Conservation (phyloP, 192 early-diverging fungal species). For the Backusella parvicylindrica region DNA sequence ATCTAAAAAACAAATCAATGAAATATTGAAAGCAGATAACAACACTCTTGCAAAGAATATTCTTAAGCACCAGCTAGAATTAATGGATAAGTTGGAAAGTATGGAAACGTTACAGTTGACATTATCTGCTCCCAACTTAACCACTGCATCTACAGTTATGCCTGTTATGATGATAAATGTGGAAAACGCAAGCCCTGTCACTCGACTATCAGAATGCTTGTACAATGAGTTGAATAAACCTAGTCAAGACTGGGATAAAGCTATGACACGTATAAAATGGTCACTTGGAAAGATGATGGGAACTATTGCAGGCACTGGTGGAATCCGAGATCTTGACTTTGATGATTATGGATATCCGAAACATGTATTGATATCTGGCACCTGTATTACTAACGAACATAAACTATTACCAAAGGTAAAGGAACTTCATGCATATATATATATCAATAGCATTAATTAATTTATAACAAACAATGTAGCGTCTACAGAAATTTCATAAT, state of each 20-base stretch:
- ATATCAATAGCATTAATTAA: background rate
- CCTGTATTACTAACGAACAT: slow-evolving; percentile 6
- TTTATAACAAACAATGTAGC: background rate
- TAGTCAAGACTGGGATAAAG: background rate
- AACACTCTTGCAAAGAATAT: background rate
- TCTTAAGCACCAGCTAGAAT: background rate
- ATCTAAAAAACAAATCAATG: background rate
- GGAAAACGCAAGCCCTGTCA: background rate
- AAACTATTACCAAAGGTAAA: slow-evolving; percentile 7
- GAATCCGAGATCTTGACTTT: background rate
- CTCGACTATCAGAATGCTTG: background rate
- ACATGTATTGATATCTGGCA: background rate
- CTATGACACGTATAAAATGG: background rate
- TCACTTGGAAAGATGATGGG: background rate
- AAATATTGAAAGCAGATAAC: background rate
- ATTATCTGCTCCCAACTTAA: background rate
- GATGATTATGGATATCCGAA: slow-evolving; percentile 6
- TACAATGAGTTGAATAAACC: background rate
- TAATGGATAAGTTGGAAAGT: slow-evolving; percentile 3
- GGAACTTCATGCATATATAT: background rate
- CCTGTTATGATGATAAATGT: background rate
- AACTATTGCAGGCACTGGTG: background rate
- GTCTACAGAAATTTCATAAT: background rate
- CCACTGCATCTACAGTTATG: background rate
- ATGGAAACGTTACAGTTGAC: background rate